These are phyloP conservation scores for Gossypium bickii DNA, from an alignment of 345 rosid species.

Conservation along the genomic window DNA sequence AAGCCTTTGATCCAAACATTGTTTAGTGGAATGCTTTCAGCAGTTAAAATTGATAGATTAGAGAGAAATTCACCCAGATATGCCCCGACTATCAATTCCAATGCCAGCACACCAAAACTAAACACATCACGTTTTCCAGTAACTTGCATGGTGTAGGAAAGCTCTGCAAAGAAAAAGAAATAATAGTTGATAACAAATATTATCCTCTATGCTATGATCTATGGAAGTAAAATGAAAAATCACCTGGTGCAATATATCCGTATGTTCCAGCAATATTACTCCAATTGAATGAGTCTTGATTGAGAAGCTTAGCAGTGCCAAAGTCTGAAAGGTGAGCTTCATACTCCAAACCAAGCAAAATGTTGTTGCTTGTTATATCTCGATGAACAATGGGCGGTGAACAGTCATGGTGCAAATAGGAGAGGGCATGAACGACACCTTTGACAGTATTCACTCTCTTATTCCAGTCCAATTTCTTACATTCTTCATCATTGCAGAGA, in stretches of 20 bases:
- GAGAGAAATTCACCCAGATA: slow-evolving; percentile 14
- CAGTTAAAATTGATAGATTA: not conserved
- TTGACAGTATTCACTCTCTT: slow-evolving; percentile 10
- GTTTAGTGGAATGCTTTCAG: not conserved
- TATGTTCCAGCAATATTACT: slow-evolving; percentile 6
- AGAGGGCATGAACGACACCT: not conserved
- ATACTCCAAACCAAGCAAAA: slow-evolving; percentile 18
- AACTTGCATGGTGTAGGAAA: slow-evolving; percentile 13
- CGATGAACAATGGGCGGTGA: slow-evolving; percentile 21
- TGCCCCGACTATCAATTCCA: slow-evolving; percentile 17
- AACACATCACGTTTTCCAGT: slow-evolving; percentile 17
- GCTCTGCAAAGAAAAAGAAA: slow-evolving; percentile 15
- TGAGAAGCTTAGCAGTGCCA: slow-evolving; percentile 13
- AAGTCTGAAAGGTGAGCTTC: slow-evolving; percentile 16
- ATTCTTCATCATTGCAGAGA: slow-evolving; percentile 14
- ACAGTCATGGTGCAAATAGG: slow-evolving; percentile 17
- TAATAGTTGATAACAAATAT: not conserved
- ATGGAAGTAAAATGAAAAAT: not conserved
- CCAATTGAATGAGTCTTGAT: not conserved
- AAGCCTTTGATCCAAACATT: slow-evolving; percentile 24
- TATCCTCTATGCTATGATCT: not conserved
- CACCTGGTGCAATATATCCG: slow-evolving; percentile 25
- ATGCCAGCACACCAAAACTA: slow-evolving; percentile 19
- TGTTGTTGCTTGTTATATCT: slow-evolving; percentile 10
- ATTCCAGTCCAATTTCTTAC: slow-evolving; percentile 19